Conservation (phyloP, 805 yeast genomes). For the Wickerhamomyces mucosus region DNA sequence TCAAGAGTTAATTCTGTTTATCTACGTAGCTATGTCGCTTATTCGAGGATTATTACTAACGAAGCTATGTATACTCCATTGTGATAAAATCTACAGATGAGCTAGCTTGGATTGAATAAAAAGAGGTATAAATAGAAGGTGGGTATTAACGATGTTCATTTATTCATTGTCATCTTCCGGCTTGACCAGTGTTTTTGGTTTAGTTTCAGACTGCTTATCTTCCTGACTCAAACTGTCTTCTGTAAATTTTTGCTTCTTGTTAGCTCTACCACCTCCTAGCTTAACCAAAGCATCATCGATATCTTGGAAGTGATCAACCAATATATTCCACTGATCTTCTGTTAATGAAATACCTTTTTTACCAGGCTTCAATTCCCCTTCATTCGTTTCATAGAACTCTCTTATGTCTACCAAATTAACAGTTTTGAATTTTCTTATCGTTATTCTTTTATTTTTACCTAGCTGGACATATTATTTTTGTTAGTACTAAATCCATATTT, state of each 20-base stretch:
- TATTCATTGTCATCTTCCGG: too few species aligned
- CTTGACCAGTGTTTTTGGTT: too few species aligned
- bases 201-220: not conserved
- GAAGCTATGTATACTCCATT: too few species aligned
- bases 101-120: too few species aligned
- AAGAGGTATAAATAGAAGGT: too few species aligned
- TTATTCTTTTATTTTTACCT: slow-evolving; percentile 57
- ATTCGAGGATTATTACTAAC: too few species aligned
- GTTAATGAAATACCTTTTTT: slow-evolving; percentile 64
- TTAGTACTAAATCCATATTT: slow-evolving; percentile 2
- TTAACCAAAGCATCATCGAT: slow-evolving; percentile 41
- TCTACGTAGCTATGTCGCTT: too few species aligned
- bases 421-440: slow-evolving; percentile 65
- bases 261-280: slow-evolving; percentile 22
- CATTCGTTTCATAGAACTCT: slow-evolving; percentile 57
- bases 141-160: too few species aligned
- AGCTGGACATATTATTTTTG: slow-evolving; percentile 23
- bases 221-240: slow-evolving; percentile 15
- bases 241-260: slow-evolving; percentile 18
- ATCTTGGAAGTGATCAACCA: slow-evolving; percentile 36
- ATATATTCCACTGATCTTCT: slow-evolving; percentile 41
- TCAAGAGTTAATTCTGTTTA: too few species aligned
- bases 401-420: slow-evolving; percentile 69
- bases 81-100: too few species aligned
- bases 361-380: slow-evolving; percentile 67